Conservation (phyloP, 2,329 filamentous ascomycete genomes). For the Rugonectria rugulosa region DNA sequence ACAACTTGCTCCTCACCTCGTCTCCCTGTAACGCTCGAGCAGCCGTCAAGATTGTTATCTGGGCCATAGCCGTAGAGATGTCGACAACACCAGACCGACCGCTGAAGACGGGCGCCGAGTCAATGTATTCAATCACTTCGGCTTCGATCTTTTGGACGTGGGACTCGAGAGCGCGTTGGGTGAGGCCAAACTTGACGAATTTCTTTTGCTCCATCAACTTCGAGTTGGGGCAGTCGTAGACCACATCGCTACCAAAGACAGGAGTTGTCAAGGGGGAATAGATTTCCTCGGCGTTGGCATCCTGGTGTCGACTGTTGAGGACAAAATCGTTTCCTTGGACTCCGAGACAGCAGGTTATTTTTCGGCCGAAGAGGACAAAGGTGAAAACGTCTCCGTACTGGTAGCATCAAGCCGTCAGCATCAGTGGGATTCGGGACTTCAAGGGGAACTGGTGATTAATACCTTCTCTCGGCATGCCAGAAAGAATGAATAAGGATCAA, state of each 20-base stretch:
- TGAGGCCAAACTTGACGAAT: constrained; percentile 77
- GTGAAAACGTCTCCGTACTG: constrained; percentile 63
- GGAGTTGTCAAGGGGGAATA: constrained; percentile 60
- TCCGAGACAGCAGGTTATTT: constrained; percentile 59
- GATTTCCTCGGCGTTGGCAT: constrained; percentile 63
- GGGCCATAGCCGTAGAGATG: constrained; percentile 72
- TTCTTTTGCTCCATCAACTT: constrained; percentile 93
- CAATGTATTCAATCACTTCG: constrained; percentile 73
- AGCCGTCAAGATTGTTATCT: constrained; percentile 85
- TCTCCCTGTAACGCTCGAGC: constrained; percentile 77
- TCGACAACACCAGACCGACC: constrained; percentile 68
- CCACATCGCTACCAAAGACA: constrained; percentile 78
- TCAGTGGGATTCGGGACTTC: neutral
- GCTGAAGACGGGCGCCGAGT: constrained; percentile 62
- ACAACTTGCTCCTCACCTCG: constrained; percentile 76
- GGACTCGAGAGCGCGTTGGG: constrained; percentile 65
- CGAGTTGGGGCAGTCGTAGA: constrained; percentile 84
- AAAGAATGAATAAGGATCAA: constrained; percentile 75
- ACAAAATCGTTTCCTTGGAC: constrained; percentile 63
- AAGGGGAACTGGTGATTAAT: neutral
- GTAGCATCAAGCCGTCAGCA: too few species aligned
- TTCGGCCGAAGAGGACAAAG: constrained; percentile 60
- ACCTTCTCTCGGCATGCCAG: constrained; percentile 71
- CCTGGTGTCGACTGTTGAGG: constrained; percentile 60
- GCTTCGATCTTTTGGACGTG: constrained; percentile 77